Evolutionary conservation across 768 basidiomycete genomes (phyloP).

Genomic region (Leccinum aurantiacum): DNA sequence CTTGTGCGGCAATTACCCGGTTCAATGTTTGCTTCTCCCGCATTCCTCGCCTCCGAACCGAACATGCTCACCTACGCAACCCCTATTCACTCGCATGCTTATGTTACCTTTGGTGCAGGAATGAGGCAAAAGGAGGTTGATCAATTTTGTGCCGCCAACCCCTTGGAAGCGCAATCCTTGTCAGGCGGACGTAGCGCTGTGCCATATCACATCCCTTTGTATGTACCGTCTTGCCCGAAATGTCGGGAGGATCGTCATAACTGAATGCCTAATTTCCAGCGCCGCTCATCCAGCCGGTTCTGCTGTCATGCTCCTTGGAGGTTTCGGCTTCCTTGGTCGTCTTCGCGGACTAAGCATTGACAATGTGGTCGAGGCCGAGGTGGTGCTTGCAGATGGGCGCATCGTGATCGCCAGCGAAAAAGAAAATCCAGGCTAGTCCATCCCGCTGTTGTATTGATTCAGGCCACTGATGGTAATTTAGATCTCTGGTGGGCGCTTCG

Average conservation of each 20-base stretch:
- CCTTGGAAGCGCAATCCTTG: conserved; percentile 57
- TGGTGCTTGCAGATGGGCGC: conserved; percentile 88
- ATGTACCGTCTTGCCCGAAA: conserved; percentile 29
- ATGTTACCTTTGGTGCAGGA: conserved; percentile 85
- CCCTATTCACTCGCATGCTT: conserved; percentile 69
- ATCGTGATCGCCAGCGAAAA: conserved; percentile 75
- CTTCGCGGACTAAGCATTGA: conserved; percentile 86
- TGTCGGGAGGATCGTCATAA: not conserved
- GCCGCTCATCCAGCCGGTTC: conserved; percentile 80
- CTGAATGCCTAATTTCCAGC: conserved; percentile 37
- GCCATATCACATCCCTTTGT: conserved; percentile 83
- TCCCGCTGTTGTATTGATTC: not conserved
- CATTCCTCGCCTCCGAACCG: conserved; percentile 36
- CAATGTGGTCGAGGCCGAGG: conserved; percentile 87
- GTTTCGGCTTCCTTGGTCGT: conserved; percentile 86
- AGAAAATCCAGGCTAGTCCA: conserved; percentile 60
- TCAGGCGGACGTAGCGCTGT: conserved; percentile 52
- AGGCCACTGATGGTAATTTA: conserved; percentile 28
- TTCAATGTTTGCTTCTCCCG: conserved; percentile 36
- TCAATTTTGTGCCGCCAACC: conserved; percentile 65
- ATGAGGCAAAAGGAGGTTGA: conserved; percentile 85
- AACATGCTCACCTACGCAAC: conserved; percentile 49
- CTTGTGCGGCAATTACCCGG: conserved; percentile 25
- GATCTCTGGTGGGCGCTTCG: conserved; percentile 89
- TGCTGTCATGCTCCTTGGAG: conserved; percentile 79